Evolutionary conservation across 2,329 filamentous ascomycete genomes (phyloP).

Genomic region (Colletotrichum sp.): DNA sequence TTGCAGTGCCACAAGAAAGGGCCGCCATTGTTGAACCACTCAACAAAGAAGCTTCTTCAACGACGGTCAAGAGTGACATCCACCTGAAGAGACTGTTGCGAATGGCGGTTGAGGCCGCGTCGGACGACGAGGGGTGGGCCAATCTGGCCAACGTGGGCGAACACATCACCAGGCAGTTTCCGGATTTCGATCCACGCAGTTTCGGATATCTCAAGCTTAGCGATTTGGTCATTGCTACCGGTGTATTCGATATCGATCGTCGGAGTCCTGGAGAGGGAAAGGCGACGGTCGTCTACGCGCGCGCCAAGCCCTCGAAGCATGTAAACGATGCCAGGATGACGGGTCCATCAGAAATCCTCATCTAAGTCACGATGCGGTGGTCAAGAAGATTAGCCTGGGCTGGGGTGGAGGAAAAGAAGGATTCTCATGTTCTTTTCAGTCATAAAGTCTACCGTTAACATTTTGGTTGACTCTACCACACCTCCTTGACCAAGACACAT

Average conservation of each 20-base stretch:
- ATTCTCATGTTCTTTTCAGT: too few relatives aligned
- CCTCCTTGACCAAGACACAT: neutral
- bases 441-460: too few relatives aligned
- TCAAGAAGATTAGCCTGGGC: too few relatives aligned
- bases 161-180: slow-evolving; percentile 28
- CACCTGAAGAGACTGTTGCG: neutral
- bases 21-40: neutral
- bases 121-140: slow-evolving; percentile 32
- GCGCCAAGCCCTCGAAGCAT: neutral
- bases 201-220: slow-evolving; percentile 27
- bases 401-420: too few relatives aligned
- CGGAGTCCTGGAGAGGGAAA: neutral
- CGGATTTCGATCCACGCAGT: slow-evolving; percentile 34
- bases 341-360: too few relatives aligned
- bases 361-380: too few relatives aligned
- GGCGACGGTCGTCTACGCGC: neutral
- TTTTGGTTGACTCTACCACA: neutral
- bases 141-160: slow-evolving; percentile 28
- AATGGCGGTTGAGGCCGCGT: slow-evolving; percentile 22
- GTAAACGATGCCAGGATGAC: neutral
- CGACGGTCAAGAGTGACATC: neutral
- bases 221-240: neutral
- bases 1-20: neutral
- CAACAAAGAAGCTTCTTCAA: neutral
- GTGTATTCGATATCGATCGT: neutral